Conservation (phyloP, 2,329 filamentous ascomycete species). For the Xylaria sp. region DNA sequence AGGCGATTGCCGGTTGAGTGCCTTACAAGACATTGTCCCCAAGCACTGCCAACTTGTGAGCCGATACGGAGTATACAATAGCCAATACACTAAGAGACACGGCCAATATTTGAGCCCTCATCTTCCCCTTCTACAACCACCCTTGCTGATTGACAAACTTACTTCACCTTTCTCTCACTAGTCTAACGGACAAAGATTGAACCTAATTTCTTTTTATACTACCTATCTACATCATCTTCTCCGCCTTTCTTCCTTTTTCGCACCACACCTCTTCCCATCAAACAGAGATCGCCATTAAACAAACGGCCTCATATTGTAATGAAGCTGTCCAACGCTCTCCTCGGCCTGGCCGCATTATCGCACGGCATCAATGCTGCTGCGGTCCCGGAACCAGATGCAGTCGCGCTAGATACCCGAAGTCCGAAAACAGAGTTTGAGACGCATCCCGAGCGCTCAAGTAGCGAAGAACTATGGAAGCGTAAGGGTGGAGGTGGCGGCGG, state of each 20-base stretch:
- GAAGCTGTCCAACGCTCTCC: conserved; percentile 44
- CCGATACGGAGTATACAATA: too few relatives aligned
- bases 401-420: conserved; percentile 37
- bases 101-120: conserved; percentile 6
- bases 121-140: not conserved
- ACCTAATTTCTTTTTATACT: conserved; percentile 5
- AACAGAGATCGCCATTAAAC: conserved; percentile 24
- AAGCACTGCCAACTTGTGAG: not conserved
- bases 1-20: conserved; percentile 13
- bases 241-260: conserved; percentile 1
- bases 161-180: not conserved
- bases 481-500: conserved; percentile 69
- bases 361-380: conserved; percentile 42
- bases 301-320: conserved; percentile 36
- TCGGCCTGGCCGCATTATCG: conserved; percentile 40
- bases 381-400: conserved; percentile 36
- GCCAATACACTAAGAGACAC: not conserved
- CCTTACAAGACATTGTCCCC: not conserved
- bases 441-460: conserved; percentile 39
- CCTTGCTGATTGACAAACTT: conserved; percentile 6
- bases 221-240: not conserved
- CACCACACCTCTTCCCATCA: not conserved
- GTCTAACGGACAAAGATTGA: not conserved
- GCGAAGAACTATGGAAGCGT: conserved; percentile 67
- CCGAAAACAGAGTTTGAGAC: conserved; percentile 31